These are phyloP conservation scores for Hemerocallis citrina DNA, from an alignment of 106 monocot genomes.

Conservation along the genomic window DNA sequence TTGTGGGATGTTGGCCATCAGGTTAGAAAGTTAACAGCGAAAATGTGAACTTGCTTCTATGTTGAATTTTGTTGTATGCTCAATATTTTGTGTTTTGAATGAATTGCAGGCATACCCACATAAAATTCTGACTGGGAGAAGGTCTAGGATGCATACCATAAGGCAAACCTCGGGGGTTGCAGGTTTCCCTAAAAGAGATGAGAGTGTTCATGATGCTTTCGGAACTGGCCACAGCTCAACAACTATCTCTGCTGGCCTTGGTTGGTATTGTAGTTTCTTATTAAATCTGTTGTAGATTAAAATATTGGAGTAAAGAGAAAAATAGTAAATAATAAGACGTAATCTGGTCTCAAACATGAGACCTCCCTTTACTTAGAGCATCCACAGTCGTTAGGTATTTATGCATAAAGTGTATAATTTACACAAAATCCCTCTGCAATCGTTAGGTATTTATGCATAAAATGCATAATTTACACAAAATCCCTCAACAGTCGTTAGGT, in stretches of 20 bases:
- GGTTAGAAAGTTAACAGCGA: constrained; percentile 12
- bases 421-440: no score
- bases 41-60: not conserved
- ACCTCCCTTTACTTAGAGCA: no score
- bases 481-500: no score
- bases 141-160: constrained; percentile 70
- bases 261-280: constrained; percentile 20
- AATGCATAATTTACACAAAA: no score
- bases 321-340: no score
- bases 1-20: constrained; percentile 96
- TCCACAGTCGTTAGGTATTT: no score
- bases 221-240: constrained; percentile 89
- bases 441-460: no score
- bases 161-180: constrained; percentile 77
- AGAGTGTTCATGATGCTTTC: constrained; percentile 86
- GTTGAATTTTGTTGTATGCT: not conserved
- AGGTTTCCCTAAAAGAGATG: constrained; percentile 79
- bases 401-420: no score
- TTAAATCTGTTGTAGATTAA: no score
- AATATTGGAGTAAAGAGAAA: no score
- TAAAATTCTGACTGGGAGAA: constrained; percentile 84
- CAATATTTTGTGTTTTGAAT: not conserved
- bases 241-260: constrained; percentile 85
- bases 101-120: constrained; percentile 66
- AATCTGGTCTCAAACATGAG: no score